A percentile compares a stretch with the other conserved stretches of the same genome.
These are phyloP conservation scores for Trichoderma pleuroti DNA, from an alignment of 2,329 filamentous ascomycete species.

Conservation along the genomic window DNA sequence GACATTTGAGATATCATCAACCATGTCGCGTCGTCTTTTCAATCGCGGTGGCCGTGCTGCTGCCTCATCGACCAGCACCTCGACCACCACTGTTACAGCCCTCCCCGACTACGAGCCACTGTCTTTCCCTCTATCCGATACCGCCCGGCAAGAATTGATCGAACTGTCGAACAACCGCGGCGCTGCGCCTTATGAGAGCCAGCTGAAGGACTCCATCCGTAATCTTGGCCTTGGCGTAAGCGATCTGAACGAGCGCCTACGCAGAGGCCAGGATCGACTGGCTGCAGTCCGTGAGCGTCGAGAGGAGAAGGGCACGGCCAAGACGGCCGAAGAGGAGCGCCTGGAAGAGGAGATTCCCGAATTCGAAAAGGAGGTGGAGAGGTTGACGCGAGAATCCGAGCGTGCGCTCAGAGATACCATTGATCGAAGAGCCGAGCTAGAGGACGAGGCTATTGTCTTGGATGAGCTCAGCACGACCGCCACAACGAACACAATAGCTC, in stretches of 20 bases:
- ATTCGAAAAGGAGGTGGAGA: conserved; percentile 40
- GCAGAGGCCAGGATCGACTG: conserved; percentile 36
- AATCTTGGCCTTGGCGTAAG: conserved; percentile 45
- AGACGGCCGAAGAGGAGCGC: conserved; percentile 35
- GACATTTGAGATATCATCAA: neutral
- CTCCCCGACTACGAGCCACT: conserved; percentile 52
- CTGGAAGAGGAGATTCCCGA: conserved; percentile 39
- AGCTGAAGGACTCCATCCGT: conserved; percentile 44
- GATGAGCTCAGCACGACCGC: conserved; percentile 34
- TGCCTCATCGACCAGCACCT: conserved; percentile 19
- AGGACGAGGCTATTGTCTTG: conserved; percentile 46
- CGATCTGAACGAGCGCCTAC: conserved; percentile 48
- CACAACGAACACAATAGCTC: conserved; percentile 21
- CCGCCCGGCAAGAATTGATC: conserved; percentile 38
- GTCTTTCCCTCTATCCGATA: conserved; percentile 42
- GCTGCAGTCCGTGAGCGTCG: conserved; percentile 34
- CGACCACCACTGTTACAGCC: conserved; percentile 24
- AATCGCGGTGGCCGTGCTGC: conserved; percentile 25
- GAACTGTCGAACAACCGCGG: conserved; percentile 43
- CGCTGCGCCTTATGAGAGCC: conserved; percentile 42
- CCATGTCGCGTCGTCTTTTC: conserved; percentile 35
- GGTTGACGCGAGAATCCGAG: conserved; percentile 46
- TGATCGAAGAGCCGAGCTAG: conserved; percentile 47
- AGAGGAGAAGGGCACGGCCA: conserved; percentile 35
- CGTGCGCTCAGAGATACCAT: conserved; percentile 46